Evolutionary conservation across 768 basidiomycete species (phyloP), one percentile per base, ranked within the genome.

Genomic region (Lactarius sp.): DNA sequence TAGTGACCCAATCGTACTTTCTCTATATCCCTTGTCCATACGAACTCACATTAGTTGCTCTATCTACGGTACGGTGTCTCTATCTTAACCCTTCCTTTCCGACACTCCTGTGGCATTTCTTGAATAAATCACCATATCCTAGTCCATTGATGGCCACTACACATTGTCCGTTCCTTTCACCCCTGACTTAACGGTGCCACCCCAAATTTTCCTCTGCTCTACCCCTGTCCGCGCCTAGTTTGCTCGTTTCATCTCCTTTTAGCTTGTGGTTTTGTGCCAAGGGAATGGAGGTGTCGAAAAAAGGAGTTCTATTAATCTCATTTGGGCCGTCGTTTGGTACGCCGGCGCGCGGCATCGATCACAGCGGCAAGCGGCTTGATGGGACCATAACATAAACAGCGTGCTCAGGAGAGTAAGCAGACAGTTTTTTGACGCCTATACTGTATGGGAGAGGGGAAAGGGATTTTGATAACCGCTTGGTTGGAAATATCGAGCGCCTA

Each of bases 261-360:
- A 31, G 33, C 13, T 8, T 22, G n/a, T 46, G 47, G 16, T 0
- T 6, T 50, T n/a, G 34, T 49, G 56, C 44, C 44, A 20, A 57
- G 22, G 10, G 14, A 16, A 39, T 50, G 22, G 18, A 39, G 5
- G 50, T 39, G 9, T 5, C 41, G 12, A 42, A 42, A 42, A 42
- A 42, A 42, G 14, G 46, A 47, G n/a, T 20, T 2, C 18, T 6
- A 47, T 20, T 7, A 20, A n/a, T 20, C 46, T 47, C 18, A 44
- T 44, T 20, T 44, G 46, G 47, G 12, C 22, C 8, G 47, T 27
- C 47, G 27, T 22, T 69, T 76, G 76, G 65, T 27, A 67, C 65
- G 68, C 70, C 70, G 68, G 71, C 75, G 69, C 79, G 76, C 66
- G 70, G 74, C 70, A 75, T 8, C n/a, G 77, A 74, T 65, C 67